Base-by-base conservation (phyloP, 371 early-diverging fungal species). In the Nematocida ausubeli region DNA sequence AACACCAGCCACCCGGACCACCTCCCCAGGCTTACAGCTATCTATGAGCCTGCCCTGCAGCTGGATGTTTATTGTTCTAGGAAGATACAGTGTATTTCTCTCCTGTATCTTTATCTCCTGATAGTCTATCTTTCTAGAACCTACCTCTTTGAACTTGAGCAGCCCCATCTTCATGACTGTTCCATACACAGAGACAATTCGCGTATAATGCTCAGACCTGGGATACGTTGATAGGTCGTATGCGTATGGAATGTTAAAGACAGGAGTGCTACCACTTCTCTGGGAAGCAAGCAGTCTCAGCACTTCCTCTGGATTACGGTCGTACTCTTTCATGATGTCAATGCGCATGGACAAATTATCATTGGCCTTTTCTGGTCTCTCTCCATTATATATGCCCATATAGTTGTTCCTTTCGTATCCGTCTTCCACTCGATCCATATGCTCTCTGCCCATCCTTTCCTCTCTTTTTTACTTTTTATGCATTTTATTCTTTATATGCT, bases 11-110 rank as follows among this genome's bases (percentile, higher is more conserved):
- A 82, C 75, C 16, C 79, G 19, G 22, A 85, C 24, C 34, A 82
- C 68, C 47, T 84, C 81, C 34, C 86, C 84, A 12, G 84, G 83
- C 24, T 51, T 24, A 51, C 81, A 85, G 14, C 67, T 81, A 7
- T 83, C 81, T 55, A 82, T 71, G 22, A 58, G 44, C 19, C 63
- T 57, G 26, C 81, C 81, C 52, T 82, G 82, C 34, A 85, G 42
- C 55, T 63, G 51, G 1, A 85, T 64, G 58, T 81, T 82, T 40
- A 82, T 47, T 30, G 82, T 83, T 35, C 82, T 81, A 3, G 83
- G 32, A 64, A 82, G 19, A 80, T 82, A 80, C 79, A 83, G n/a
- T 67, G 37, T 67, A 34, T 69, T 60, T 81, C 84, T 52, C 70
- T 66, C 51, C 50, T 65, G 44, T n/a, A 54, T 40, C 39, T 26